Conservation (phyloP, 495 filamentous ascomycete species). For the Podospora sp. region DNA sequence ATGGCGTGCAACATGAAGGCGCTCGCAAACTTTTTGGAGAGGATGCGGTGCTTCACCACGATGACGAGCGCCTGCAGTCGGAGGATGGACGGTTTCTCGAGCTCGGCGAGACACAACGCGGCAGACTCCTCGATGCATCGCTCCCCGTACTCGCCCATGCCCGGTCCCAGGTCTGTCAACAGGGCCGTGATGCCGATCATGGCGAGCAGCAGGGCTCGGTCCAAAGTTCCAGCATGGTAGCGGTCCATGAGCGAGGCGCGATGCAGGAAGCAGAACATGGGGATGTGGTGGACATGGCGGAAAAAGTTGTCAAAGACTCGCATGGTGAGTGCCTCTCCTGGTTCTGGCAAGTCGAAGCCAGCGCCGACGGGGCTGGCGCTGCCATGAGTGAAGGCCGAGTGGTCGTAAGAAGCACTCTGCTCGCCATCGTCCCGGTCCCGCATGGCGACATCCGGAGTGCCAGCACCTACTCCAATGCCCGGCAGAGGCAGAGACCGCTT, state of each 20-base stretch:
- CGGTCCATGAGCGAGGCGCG: slow-evolving; percentile 55
- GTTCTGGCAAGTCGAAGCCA: slow-evolving; percentile 27
- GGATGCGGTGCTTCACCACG: slow-evolving; percentile 51
- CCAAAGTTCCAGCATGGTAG: slow-evolving; percentile 52
- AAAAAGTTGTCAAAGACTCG: slow-evolving; percentile 53
- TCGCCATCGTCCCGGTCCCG: slow-evolving; percentile 22
- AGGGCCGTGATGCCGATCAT: slow-evolving; percentile 51
- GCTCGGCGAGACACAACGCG: slow-evolving; percentile 43
- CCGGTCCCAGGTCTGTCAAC: slow-evolving; percentile 48
- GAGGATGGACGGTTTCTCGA: slow-evolving; percentile 50
- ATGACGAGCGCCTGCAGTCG: slow-evolving; percentile 53
- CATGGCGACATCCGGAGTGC: slow-evolving; percentile 15
- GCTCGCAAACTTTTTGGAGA: slow-evolving; percentile 47
- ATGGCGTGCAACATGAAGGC: slow-evolving; percentile 53
- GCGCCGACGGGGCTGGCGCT: slow-evolving; percentile 27
- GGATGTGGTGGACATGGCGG: slow-evolving; percentile 53
- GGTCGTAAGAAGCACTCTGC: slow-evolving; percentile 21
- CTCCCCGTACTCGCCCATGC: slow-evolving; percentile 46
- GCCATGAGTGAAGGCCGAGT: slow-evolving; percentile 26
- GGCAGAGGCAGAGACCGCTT: slow-evolving; percentile 42
- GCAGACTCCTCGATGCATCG: slow-evolving; percentile 52
- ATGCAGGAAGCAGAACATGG: slow-evolving; percentile 54
- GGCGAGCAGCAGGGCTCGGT: slow-evolving; percentile 49
- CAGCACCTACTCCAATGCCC: not conserved
- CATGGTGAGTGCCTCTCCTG: slow-evolving; percentile 44